Evolutionary conservation across 768 basidiomycete species (phyloP).

Genomic region (Melanogaster broomeanus): DNA sequence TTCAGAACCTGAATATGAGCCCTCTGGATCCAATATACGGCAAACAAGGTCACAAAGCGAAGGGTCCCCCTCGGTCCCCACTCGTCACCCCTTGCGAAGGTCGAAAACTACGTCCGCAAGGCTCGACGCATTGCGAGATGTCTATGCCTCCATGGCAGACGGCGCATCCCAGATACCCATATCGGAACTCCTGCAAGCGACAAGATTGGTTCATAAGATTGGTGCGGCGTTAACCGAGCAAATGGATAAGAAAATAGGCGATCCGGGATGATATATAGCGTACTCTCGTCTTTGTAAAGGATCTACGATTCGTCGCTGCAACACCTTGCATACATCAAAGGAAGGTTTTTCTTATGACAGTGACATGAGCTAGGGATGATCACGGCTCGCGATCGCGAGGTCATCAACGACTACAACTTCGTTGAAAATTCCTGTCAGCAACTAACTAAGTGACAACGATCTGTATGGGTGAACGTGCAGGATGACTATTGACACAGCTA

Average conservation of each 20-base stretch:
- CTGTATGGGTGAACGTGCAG: too few species aligned
- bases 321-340: constrained; percentile 52
- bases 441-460: too few species aligned
- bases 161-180: constrained; percentile 51
- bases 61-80: constrained; percentile 3
- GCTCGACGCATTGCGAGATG: constrained; percentile 45
- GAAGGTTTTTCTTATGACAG: too few species aligned
- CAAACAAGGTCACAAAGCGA: constrained; percentile 12
- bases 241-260: constrained; percentile 39
- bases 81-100: constrained; percentile 31
- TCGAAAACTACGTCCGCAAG: constrained; percentile 42
- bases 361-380: too few species aligned
- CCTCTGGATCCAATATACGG: not conserved
- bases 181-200: constrained; percentile 49
- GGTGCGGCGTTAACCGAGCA: constrained; percentile 47
- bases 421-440: too few species aligned
- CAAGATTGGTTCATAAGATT: constrained; percentile 47
- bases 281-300: constrained; percentile 2
- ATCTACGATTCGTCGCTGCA: not conserved
- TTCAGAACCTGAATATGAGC: constrained; percentile 1
- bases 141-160: constrained; percentile 43
- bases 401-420: too few species aligned
- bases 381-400: too few species aligned
- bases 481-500: constrained; percentile 21
- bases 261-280: constrained; percentile 6